A percentile compares a stretch with the other conserved stretches of the same genome.
Conservation (phyloP, 1,284 basidiomycete species). For the Pholiota adiposa region DNA sequence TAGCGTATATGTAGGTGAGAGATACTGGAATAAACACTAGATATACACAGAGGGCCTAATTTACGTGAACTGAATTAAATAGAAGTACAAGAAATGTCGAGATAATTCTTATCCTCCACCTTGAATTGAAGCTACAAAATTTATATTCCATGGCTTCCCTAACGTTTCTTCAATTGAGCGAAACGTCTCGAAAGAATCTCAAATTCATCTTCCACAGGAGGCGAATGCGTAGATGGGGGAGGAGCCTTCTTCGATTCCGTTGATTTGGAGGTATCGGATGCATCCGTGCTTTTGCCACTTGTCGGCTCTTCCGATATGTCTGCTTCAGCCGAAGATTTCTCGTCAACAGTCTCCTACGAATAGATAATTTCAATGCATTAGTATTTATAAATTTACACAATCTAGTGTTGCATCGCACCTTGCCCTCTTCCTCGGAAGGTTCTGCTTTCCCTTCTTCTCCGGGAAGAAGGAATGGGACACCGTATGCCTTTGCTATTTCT, state of each 20-base stretch:
- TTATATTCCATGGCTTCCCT: too few relatives aligned
- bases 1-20: too few relatives aligned
- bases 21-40: too few relatives aligned
- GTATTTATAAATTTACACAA: neutral
- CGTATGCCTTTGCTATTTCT: constrained; percentile 90
- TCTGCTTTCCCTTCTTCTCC: constrained; percentile 23
- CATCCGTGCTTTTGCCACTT: constrained; percentile 5
- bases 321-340: neutral
- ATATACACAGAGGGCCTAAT: too few relatives aligned
- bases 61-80: neutral
- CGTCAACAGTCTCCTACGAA: constrained; percentile 1
- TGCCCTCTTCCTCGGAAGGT: neutral
- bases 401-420: neutral
- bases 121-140: too few relatives aligned
- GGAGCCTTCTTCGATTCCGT: constrained; percentile 15
- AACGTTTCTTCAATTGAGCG: constrained; percentile 80
- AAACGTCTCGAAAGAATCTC: constrained; percentile 74
- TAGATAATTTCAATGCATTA: neutral
- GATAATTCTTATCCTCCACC: neutral
- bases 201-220: constrained; percentile 63
- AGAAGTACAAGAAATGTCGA: neutral
- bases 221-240: constrained; percentile 2
- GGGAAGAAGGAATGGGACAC: constrained; percentile 68
- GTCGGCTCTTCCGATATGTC: constrained; percentile 7
- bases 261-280: constrained; percentile 12